These are phyloP conservation scores for Ottelia alismoides DNA, from an alignment of 106 monocot species.

Conservation along the genomic window DNA sequence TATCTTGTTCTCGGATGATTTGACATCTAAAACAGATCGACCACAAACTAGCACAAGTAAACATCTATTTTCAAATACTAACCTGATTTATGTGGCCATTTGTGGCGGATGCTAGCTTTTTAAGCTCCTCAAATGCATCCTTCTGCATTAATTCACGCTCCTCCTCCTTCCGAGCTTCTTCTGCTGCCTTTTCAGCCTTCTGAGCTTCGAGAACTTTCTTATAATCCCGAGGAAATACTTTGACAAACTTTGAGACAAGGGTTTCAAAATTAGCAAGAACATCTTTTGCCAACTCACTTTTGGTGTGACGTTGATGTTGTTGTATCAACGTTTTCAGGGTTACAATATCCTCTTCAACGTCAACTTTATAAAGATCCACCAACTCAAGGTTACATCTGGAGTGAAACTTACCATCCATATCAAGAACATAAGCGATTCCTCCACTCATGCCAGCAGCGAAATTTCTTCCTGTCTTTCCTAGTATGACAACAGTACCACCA, in stretches of 20 bases:
- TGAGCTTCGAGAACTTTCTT: constrained; percentile 58
- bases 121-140: constrained; percentile 58
- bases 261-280: constrained; percentile 53
- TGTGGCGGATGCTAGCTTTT: constrained; percentile 37
- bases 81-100: constrained; percentile 19
- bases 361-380: constrained; percentile 77
- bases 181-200: constrained; percentile 55
- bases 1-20: too few relatives aligned
- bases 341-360: constrained; percentile 74
- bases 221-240: constrained; percentile 92
- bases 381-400: constrained; percentile 63
- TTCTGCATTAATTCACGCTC: constrained; percentile 51
- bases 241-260: constrained; percentile 74
- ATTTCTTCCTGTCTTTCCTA: constrained; percentile 91
- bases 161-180: constrained; percentile 47
- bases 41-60: too few relatives aligned
- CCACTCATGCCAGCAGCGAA: constrained; percentile 99
- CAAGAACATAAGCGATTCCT: constrained; percentile 83
- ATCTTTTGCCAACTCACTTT: constrained; percentile 59
- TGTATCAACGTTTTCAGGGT: constrained; percentile 85
- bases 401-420: constrained; percentile 60
- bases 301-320: constrained; percentile 83
- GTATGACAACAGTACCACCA: constrained; percentile 75
- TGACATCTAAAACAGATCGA: too few relatives aligned
- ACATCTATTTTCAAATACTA: too few relatives aligned